phyloP scores from a whole-genome alignment of 169 alveolate species.

The Plasmodium gallinaceum region DNA sequence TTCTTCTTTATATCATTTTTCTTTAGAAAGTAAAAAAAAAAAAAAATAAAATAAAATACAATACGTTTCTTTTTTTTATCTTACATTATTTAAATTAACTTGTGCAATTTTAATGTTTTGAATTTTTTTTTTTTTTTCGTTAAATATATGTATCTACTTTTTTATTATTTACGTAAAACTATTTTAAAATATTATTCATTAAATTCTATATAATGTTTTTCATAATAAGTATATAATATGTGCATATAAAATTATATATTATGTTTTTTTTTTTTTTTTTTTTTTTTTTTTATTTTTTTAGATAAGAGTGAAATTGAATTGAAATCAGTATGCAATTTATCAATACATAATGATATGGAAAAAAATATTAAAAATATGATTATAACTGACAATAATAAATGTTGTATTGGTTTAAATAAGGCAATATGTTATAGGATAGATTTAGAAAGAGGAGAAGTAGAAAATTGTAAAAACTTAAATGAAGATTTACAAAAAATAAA shows the following conservation, averaged over 20 bases:
- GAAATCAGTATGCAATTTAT: too few relatives aligned
- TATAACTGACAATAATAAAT: constrained; percentile 15
- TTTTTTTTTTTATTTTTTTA: neutral
- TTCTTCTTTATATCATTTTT: constrained; percentile 21
- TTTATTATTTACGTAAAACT: too few relatives aligned
- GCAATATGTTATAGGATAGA: constrained; percentile 65
- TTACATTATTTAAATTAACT: neutral
- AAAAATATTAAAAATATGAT: constrained; percentile 9
- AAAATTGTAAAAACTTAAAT: constrained; percentile 21
- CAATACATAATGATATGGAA: neutral
- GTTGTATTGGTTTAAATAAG: constrained; percentile 25
- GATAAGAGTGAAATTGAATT: too few relatives aligned
- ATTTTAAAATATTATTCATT: too few relatives aligned
- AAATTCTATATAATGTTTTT: too few relatives aligned
- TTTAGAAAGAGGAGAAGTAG: constrained; percentile 28
- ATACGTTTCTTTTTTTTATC: neutral
- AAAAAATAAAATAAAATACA: neutral
- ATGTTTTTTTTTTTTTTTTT: neutral
- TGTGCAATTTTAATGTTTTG: neutral
- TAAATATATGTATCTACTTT: too few relatives aligned
- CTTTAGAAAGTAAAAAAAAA: constrained; percentile 20
- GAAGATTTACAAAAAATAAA: constrained; percentile 63
- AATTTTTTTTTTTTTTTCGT: too few relatives aligned
- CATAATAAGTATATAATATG: neutral
- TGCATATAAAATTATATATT: neutral